A percentile compares a stretch with the other conserved stretches of the same genome.
These are phyloP conservation scores for Rostrohypoxylon terebratum DNA, from an alignment of 495 filamentous ascomycete genomes.

Conservation along the genomic window DNA sequence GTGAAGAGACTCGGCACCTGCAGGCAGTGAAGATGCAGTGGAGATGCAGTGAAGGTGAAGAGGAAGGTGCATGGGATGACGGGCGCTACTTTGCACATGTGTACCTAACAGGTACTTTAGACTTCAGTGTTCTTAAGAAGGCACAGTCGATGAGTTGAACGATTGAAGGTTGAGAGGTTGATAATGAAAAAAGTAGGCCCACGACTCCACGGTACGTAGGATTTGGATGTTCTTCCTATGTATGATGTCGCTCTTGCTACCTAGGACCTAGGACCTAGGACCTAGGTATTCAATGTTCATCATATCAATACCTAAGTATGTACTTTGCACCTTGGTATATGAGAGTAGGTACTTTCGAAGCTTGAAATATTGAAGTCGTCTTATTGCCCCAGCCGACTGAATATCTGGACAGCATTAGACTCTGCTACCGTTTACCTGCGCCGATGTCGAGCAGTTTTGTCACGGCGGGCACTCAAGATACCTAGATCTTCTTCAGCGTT, in stretches of 20 bases:
- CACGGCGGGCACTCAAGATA: background rate
- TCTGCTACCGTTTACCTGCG: background rate
- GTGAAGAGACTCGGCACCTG: background rate
- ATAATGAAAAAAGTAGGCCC: background rate
- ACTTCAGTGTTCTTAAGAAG: background rate
- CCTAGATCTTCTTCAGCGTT: background rate
- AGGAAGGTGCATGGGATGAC: background rate
- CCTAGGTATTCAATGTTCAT: no score
- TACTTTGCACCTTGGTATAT: background rate
- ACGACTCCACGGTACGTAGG: no score
- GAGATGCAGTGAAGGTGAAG: background rate
- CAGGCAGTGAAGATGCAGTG: background rate
- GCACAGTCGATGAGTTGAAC: no score
- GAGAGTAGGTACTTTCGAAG: background rate
- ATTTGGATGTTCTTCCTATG: background rate
- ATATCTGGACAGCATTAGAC: background rate
- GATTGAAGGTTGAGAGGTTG: background rate
- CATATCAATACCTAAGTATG: background rate
- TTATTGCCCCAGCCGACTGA: background rate
- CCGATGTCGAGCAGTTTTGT: background rate
- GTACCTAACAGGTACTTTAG: background rate
- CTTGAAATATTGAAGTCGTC: no score
- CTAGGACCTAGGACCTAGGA: no score
- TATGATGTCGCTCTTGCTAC: background rate
- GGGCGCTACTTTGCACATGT: no score